Evolutionary conservation across 2,329 filamentous ascomycete species (phyloP), one percentile per base, ranked within the genome.

Genomic region (Cercospora janseana): DNA sequence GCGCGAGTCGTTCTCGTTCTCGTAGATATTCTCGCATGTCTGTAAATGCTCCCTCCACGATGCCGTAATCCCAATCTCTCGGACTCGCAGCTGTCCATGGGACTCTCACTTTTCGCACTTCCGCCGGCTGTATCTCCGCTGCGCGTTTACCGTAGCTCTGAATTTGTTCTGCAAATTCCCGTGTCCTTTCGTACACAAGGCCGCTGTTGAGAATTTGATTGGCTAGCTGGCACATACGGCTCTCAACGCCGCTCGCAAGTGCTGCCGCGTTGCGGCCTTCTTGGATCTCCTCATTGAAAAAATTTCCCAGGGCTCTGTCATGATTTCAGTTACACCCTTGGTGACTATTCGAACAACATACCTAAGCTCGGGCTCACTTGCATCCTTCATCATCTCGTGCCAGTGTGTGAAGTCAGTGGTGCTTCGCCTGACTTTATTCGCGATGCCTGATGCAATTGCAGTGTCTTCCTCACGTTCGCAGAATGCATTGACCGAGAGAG

Each of bases 301-400:
- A 2, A 10, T 10, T 4, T 16, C 20, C 20, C 16, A 24, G n/a
- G 26, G 35, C 8, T 21, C 18, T 23, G 35, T 38, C 35, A 12
- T 12, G 10, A 8, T 23, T 13, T 6, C n/a, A 8, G 10, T 24
- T n/a, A 21, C 15, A 24, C 5, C 7, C 12, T 12, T 9, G 20
- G 2, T 13, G 24, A 29, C n/a, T 6, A 6, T 8, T 13, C 5
- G 29, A n/a, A 13, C 7, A 32, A 16, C 27, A 29, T 31, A 31
- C 26, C 35, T 29, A 10, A 47, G 6, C 44, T 47, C 32, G 18
- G 44, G 32, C 23, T 47, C 44, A 13, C 9, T 28, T 13, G 44
- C 27, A 23, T 16, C 12, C 23, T 18, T 20, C 44, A 47, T 28
- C 32, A 28, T n/a, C 9, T 47, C 16, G 13, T 29, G 18, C 44